Percentiles rank a stretch among this genome's conserved stretches.
Evolutionary conservation across 2,329 filamentous ascomycete genomes (phyloP).

Genomic region (Alternaria consortialis): DNA sequence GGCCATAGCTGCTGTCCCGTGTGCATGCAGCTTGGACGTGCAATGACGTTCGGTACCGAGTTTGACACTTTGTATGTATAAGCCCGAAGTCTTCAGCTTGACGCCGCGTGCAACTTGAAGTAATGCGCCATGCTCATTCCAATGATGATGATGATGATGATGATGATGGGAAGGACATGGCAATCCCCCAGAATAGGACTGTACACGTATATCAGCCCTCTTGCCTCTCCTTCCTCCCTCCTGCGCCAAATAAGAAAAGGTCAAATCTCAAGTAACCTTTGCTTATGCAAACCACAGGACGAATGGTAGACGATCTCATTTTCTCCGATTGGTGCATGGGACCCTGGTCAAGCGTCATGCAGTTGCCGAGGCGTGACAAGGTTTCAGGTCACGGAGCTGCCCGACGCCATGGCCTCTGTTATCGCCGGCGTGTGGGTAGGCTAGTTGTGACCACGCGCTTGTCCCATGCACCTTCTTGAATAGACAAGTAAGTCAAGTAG

Average conservation of each 20-base stretch:
- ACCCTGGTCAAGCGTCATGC: slow-evolving; percentile 5
- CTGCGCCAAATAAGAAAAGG: slow-evolving; percentile 6
- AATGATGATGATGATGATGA: background rate
- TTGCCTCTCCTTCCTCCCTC: slow-evolving; percentile 1
- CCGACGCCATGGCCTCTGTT: slow-evolving; percentile 16
- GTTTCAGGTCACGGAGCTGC: slow-evolving; percentile 16
- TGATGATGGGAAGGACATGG: background rate
- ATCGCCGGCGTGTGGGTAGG: slow-evolving; percentile 16
- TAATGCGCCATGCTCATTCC: background rate
- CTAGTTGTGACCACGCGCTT: slow-evolving; percentile 7
- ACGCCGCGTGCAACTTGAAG: background rate
- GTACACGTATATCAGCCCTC: slow-evolving; percentile 1
- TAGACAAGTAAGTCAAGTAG: slow-evolving; percentile 9
- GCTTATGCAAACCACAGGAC: slow-evolving; percentile 2
- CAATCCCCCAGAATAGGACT: background rate
- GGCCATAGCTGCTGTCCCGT: slow-evolving; percentile 27
- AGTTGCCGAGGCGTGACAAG: slow-evolving; percentile 4
- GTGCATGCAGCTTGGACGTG: slow-evolving; percentile 14
- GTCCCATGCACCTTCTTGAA: slow-evolving; percentile 19
- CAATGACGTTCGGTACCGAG: slow-evolving; percentile 19
- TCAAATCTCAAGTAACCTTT: slow-evolving; percentile 2
- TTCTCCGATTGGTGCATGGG: slow-evolving; percentile 19
- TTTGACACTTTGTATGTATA: background rate
- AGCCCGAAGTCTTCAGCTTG: background rate
- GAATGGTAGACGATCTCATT: slow-evolving; percentile 4